Evolutionary conservation across 257 asterid genomes (phyloP).

Genomic region (Penstemon newberryi): DNA sequence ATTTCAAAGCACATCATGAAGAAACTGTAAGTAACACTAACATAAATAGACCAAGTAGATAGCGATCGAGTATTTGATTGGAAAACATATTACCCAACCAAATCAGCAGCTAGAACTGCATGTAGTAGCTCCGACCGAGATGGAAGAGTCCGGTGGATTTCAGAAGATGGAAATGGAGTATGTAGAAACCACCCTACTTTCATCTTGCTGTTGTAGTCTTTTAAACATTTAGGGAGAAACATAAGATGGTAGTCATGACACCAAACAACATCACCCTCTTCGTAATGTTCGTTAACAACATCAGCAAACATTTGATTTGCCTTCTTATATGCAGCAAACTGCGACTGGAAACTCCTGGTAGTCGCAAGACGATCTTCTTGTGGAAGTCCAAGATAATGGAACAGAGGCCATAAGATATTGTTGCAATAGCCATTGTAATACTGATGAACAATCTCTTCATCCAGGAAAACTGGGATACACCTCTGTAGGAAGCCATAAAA

Average conservation of each 20-base stretch:
- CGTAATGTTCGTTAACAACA: conserved; percentile 70
- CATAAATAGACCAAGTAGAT: conserved; percentile 1
- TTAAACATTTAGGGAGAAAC: conserved; percentile 87
- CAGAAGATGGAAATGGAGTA: conserved; percentile 96
- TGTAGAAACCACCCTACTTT: conserved; percentile 98
- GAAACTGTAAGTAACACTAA: not conserved
- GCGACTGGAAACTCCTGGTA: conserved; percentile 90
- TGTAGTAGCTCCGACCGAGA: conserved; percentile 81
- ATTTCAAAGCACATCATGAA: not conserved
- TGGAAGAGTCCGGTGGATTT: conserved; percentile 91
- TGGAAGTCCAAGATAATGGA: conserved; percentile 94
- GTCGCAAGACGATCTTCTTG: conserved; percentile 95
- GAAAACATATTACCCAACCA: conserved; percentile 68
- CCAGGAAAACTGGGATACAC: conserved; percentile 92
- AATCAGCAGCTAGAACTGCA: conserved; percentile 88
- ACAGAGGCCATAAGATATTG: conserved; percentile 88
- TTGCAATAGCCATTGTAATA: conserved; percentile 95
- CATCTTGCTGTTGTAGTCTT: conserved; percentile 70
- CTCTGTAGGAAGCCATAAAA: conserved; percentile 47
- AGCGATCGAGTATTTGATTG: conserved; percentile 7
- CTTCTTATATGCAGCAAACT: conserved; percentile 78
- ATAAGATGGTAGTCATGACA: conserved; percentile 95
- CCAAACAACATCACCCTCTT: conserved; percentile 95
- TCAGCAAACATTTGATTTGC: conserved; percentile 96
- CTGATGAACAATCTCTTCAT: conserved; percentile 89